A percentile compares a stretch with the other conserved stretches of the same genome.
Evolutionary conservation across 345 rosid species (phyloP).

Genomic region (Zanthoxylum bungeanum): DNA sequence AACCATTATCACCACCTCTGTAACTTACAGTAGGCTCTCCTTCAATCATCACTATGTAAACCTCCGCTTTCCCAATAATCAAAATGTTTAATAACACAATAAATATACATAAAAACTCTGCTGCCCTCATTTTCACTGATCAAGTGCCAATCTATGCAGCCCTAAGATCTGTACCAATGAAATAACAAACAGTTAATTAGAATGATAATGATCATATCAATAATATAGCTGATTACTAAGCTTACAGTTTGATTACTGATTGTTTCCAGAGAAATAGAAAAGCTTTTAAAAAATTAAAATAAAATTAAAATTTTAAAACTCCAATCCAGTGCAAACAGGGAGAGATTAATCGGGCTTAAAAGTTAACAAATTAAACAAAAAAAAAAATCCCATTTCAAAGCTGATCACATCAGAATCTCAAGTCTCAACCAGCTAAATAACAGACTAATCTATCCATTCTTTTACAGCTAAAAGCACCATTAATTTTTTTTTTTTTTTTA

Average conservation of each 20-base stretch:
- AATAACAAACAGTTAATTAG: conserved; percentile 8
- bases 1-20: conserved; percentile 80
- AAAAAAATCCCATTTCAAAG: neutral
- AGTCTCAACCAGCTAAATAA: neutral
- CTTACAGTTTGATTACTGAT: neutral
- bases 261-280: neutral
- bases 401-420: neutral
- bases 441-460: neutral
- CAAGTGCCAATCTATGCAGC: conserved; percentile 16
- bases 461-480: neutral
- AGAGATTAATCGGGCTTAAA: neutral
- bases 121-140: conserved; percentile 27
- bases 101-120: conserved; percentile 23
- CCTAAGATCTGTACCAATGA: conserved; percentile 40
- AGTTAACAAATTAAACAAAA: neutral
- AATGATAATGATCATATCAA: conserved; percentile 1
- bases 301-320: neutral
- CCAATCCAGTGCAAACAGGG: neutral
- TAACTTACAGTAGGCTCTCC: conserved; percentile 94
- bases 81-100: conserved; percentile 38
- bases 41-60: conserved; percentile 79
- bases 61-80: conserved; percentile 48
- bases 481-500: too few relatives aligned
- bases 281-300: neutral
- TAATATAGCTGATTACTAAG: neutral